Base-by-base conservation (phyloP, 331 rosid genomes). In the Malus hybrid region DNA sequence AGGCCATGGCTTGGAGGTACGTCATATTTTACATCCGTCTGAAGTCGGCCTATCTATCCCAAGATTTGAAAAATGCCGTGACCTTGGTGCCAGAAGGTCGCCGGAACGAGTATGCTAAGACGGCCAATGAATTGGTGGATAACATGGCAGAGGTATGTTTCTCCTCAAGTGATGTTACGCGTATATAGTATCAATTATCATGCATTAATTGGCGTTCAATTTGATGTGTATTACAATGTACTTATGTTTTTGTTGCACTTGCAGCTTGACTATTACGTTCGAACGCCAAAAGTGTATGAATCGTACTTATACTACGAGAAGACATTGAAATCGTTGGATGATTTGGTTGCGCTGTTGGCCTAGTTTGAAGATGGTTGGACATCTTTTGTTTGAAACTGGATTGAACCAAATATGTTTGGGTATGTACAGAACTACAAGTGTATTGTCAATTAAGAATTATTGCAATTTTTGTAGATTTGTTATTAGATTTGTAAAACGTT, bases 281-380 rank as follows among this genome's bases (percentile, higher is more conserved):
- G 97, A 16, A 79, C 97, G 13, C 99, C 97, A n/a, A 92, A 92
- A 82, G 91, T 92, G 33, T 94, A 94, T 33, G 99, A 92, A 74
- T 94, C 99, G 1, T 94, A 94, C 76, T 69, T 94, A 44, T 94
- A 87, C 86, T 92, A 92, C 54, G 99, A 92, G 92, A 94, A 87
- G 97, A 81, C 96, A 18, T 66, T 94, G 87, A 92, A 94, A 85
- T 92, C 99, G 39, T 77, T 92, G 28, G 99, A 94, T 80, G 84
- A 86, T 33, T 83, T 94, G 69, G 99, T 94, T 55, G 88, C 88
- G 24, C 32, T 92, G n/a, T 54, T 94, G 71, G 96, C 83, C 19
- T 91, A 90, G 78, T 8, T 52, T 10, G 66, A 18, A 65, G 62
- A 61, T 56, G 36, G 74, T 69, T 36, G 18, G 10, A 57, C 48